Percentiles rank a stretch among this genome's conserved stretches.
phyloP scores from a whole-genome alignment of 257 asterid genomes.

The Solanum sitiens region DNA sequence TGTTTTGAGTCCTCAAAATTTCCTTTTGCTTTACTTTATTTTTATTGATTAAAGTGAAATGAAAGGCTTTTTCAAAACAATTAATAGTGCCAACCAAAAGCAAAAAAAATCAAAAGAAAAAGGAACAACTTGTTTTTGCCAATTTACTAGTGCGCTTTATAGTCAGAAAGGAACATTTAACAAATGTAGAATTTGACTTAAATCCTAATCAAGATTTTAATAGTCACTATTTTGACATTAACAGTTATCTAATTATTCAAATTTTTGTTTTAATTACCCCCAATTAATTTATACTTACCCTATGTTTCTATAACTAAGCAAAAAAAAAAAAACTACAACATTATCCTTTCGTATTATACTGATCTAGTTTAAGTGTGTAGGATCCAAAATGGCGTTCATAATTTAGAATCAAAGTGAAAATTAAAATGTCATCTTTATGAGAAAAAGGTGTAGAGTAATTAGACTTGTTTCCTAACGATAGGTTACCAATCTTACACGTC shows the following conservation, averaged over 20 bases:
- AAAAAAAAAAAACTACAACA: background rate
- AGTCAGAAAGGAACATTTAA: background rate
- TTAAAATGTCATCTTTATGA: background rate
- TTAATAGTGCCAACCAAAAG: background rate
- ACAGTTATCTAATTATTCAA: background rate
- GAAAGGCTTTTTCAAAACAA: background rate
- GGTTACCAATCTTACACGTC: background rate
- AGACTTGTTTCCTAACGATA: background rate
- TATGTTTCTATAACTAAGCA: background rate
- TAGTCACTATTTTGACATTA: background rate
- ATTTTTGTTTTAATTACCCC: background rate
- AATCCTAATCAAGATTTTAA: background rate
- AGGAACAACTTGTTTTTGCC: background rate
- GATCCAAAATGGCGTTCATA: background rate
- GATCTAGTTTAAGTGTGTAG: background rate
- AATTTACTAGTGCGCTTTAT: background rate
- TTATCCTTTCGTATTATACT: background rate
- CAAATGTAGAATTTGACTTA: background rate
- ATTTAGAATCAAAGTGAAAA: background rate
- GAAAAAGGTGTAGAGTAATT: background rate
- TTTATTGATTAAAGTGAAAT: background rate
- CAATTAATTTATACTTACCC: background rate
- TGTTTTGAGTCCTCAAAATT: background rate
- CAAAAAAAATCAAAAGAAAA: background rate
- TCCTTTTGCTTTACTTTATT: background rate